Percentiles rank a stretch among this genome's conserved stretches.
Evolutionary conservation across 1,284 basidiomycete species (phyloP).

Genomic region (Earliella scabrosa): DNA sequence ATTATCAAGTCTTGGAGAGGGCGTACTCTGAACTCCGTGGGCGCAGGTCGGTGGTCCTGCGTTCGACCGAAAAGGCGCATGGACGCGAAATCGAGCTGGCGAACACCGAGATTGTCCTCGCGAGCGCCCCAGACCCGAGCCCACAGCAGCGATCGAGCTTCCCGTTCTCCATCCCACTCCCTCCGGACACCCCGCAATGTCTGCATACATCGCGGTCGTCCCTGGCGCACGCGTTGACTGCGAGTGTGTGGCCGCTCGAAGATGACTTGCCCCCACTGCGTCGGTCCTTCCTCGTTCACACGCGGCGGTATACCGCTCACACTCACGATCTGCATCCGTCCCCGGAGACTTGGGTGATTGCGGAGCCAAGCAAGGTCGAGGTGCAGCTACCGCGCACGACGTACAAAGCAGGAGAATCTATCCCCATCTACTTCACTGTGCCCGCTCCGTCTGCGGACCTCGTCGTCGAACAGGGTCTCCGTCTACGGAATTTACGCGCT

Average conservation of each 20-base stretch:
- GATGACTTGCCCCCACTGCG: slow-evolving; percentile 44
- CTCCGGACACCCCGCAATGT: slow-evolving; percentile 76
- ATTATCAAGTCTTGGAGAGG: background rate
- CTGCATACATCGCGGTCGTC: slow-evolving; percentile 72
- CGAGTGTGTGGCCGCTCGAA: slow-evolving; percentile 60
- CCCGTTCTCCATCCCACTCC: slow-evolving; percentile 78
- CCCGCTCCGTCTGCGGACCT: slow-evolving; percentile 68
- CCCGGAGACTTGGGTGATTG: slow-evolving; percentile 60
- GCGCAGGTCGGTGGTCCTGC: slow-evolving; percentile 65
- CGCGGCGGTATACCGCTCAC: slow-evolving; percentile 74
- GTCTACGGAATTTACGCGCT: slow-evolving; percentile 73
- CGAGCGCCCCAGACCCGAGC: slow-evolving; percentile 39
- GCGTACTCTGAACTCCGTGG: too few relatives aligned
- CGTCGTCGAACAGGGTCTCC: slow-evolving; percentile 65
- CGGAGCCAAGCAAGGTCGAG: slow-evolving; percentile 66
- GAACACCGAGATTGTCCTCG: slow-evolving; percentile 55
- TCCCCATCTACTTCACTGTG: slow-evolving; percentile 78
- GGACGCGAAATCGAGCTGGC: slow-evolving; percentile 68
- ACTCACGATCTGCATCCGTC: slow-evolving; percentile 52
- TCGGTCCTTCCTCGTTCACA: slow-evolving; percentile 68
- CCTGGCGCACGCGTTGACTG: slow-evolving; percentile 67
- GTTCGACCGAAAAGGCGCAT: slow-evolving; percentile 66
- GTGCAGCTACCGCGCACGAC: slow-evolving; percentile 72
- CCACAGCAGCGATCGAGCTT: slow-evolving; percentile 59
- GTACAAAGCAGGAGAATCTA: slow-evolving; percentile 68